Evolutionary conservation across 2,329 filamentous ascomycete species (phyloP), one percentile per base, ranked within the genome.

Genomic region (Fusarium aywerte): DNA sequence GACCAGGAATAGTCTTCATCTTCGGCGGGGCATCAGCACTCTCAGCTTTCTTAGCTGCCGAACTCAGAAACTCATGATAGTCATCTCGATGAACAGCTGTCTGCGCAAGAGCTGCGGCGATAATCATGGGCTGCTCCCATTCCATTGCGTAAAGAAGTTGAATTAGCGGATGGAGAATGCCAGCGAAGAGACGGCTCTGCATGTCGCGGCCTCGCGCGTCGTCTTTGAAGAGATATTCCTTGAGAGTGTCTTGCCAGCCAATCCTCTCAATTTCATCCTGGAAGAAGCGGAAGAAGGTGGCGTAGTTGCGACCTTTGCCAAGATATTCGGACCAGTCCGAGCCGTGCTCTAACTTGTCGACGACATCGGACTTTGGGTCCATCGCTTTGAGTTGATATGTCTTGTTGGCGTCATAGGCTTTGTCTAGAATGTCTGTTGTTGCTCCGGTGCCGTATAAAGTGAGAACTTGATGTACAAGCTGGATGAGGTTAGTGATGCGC

Each of bases 71-170:
- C 0, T 76, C 67, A 2, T 78, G 80, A 3, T 90, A 81, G 76
- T 85, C 84, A 40, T 83, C 79, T 8, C 83, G 79, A 73, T 96
- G 92, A 3, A 93, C 86, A 9, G 90, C 87, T 2, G 90, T 83
- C 79, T 96, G 90, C 1, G 93, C 92, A 18, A 97, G 85, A 1
- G 82, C 93, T 78, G 95, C 87, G 7, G 93, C 92, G 27, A 97
- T 84, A 60, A 97, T 88, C 35, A 91, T 91, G 3, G 92, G 92
- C 74, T 97, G 92, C 11, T 85, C 76, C 80, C 93, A 97, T 75
- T 97, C 93, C 33, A 97, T 75, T 6, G 91, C 93, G 74, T 93
- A 97, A 47, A 93, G 91, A 20, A 97, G 84, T 75, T 97, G 92
- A 65, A 97, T 94, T 16, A 96, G 80, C 3, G 93, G 92, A 73